These are phyloP conservation scores for Fraxinus baroniana DNA, from an alignment of 305 asterid species.

Conservation along the genomic window DNA sequence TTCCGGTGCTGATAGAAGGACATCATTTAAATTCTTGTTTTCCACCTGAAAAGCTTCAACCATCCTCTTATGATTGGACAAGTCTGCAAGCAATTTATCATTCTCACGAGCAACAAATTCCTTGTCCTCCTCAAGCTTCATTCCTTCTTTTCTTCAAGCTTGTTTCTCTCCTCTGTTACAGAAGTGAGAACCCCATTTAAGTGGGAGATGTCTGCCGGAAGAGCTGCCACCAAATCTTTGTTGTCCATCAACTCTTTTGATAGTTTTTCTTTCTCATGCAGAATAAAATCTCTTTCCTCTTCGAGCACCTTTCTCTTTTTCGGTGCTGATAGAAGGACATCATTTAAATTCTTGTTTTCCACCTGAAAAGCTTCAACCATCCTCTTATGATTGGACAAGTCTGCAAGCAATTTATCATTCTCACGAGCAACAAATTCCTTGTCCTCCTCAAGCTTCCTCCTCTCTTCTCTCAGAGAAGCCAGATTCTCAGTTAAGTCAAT, in stretches of 20 bases:
- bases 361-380: conserved; percentile 50
- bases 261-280: conserved; percentile 43
- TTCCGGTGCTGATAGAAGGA: conserved; percentile 40
- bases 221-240: conserved; percentile 48
- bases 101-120: conserved; percentile 49
- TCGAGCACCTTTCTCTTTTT: conserved; percentile 56
- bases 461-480: conserved; percentile 50
- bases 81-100: conserved; percentile 46
- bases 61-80: conserved; percentile 43
- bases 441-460: conserved; percentile 51
- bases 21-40: conserved; percentile 43
- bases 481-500: conserved; percentile 31
- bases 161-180: conserved; percentile 51
- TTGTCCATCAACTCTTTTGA: conserved; percentile 48
- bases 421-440: conserved; percentile 44
- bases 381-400: conserved; percentile 45
- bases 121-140: conserved; percentile 53
- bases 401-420: conserved; percentile 52
- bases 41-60: conserved; percentile 58
- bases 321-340: conserved; percentile 34
- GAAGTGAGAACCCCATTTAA: conserved; percentile 36
- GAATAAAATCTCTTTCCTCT: conserved; percentile 44
- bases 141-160: too few relatives aligned
- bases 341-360: conserved; percentile 50
- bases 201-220: conserved; percentile 56